A percentile compares a stretch with the other conserved stretches of the same genome.
phyloP scores from a whole-genome alignment of 108 stramenopile species.

The Discostella pseudostelligera region DNA sequence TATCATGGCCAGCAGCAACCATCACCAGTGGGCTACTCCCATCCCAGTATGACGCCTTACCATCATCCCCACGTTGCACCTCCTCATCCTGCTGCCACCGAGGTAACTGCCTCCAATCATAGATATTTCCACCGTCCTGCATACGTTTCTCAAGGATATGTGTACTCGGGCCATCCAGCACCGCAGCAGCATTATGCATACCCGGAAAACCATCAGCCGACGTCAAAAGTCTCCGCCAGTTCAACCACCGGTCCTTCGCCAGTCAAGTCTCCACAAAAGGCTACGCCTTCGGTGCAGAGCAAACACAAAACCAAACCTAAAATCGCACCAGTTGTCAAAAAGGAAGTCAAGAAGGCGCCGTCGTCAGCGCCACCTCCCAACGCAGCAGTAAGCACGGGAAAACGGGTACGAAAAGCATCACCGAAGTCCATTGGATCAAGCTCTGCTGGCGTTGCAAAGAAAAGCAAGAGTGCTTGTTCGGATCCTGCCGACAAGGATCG shows the following conservation, averaged over 20 bases:
- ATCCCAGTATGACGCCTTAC: constrained; percentile 36
- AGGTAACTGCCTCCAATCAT: background rate
- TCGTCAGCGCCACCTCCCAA: background rate
- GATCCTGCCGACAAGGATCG: constrained; percentile 35
- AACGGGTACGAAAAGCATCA: constrained; percentile 10
- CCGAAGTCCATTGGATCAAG: background rate
- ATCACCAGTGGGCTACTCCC: constrained; percentile 20
- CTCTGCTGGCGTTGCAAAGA: constrained; percentile 3
- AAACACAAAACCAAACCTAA: background rate
- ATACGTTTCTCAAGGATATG: constrained; percentile 8
- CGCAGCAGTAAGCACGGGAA: background rate
- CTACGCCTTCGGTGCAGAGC: background rate
- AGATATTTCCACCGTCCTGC: constrained; percentile 26
- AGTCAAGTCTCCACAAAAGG: background rate
- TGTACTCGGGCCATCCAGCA: background rate
- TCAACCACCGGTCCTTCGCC: background rate
- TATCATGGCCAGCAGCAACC: constrained; percentile 20
- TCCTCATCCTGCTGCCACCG: background rate
- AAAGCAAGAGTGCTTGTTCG: constrained; percentile 15
- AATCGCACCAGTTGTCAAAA: background rate
- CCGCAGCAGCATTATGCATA: constrained; percentile 28
- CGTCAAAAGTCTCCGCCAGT: background rate
- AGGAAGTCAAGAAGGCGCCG: background rate
- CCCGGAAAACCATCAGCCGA: constrained; percentile 5
- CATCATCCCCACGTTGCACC: constrained; percentile 12